Evolutionary conservation across 2,329 filamentous ascomycete genomes (phyloP).

Genomic region (Verticillium albo-atrum): DNA sequence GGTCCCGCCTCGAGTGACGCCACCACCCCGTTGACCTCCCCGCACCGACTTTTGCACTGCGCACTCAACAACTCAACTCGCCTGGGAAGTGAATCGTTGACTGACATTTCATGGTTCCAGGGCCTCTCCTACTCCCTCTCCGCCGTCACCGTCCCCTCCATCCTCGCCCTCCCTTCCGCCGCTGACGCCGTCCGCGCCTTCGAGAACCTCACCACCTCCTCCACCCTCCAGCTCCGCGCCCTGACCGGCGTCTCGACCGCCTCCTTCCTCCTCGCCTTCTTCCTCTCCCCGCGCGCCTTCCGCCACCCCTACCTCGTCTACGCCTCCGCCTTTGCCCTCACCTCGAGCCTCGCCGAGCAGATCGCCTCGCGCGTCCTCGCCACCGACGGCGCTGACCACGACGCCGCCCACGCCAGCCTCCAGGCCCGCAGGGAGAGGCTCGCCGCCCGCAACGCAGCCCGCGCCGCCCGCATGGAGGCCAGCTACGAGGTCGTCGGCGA

Average conservation of each 20-base stretch:
- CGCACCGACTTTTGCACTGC: constrained; percentile 2
- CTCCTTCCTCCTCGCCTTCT: constrained; percentile 73
- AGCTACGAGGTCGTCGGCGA: constrained; percentile 67
- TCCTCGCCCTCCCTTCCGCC: constrained; percentile 77
- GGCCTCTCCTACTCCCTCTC: constrained; percentile 85
- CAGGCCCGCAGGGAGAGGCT: constrained; percentile 20
- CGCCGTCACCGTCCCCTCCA: constrained; percentile 70
- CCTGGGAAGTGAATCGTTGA: neutral
- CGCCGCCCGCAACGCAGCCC: constrained; percentile 18
- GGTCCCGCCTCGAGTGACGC: neutral
- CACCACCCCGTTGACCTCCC: constrained; percentile 2
- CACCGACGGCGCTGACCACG: constrained; percentile 18
- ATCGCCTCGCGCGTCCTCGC: constrained; percentile 39
- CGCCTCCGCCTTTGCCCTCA: constrained; percentile 65
- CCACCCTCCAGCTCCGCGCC: constrained; percentile 60
- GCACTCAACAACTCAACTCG: neutral
- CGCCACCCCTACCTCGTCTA: constrained; percentile 90
- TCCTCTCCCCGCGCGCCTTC: constrained; percentile 66
- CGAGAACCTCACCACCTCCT: constrained; percentile 57
- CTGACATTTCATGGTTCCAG: constrained; percentile 38
- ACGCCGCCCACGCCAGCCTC: constrained; percentile 16
- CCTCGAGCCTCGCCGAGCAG: constrained; percentile 52
- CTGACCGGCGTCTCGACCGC: constrained; percentile 66
- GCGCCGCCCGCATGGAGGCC: constrained; percentile 52
- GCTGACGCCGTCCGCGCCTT: constrained; percentile 67